Percentiles rank a stretch among this genome's conserved stretches.
Evolutionary conservation across 306 rosid species (phyloP).

Genomic region (Glycine tomentella): DNA sequence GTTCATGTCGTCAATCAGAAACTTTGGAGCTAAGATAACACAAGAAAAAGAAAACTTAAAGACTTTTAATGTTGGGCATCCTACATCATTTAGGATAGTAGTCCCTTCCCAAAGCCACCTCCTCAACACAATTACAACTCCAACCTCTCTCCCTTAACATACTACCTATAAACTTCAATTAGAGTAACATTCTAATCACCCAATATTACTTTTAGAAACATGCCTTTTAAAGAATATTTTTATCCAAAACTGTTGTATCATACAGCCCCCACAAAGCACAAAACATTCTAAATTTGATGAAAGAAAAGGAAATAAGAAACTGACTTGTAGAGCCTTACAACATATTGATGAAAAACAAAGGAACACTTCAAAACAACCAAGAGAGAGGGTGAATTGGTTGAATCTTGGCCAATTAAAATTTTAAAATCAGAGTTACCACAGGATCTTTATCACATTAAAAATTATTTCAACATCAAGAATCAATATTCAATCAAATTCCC

Average conservation of each 20-base stretch:
- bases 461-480: too few species aligned
- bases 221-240: constrained; percentile 1
- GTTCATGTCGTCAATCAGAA: constrained; percentile 62
- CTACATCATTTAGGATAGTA: constrained; percentile 15
- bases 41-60: not conserved
- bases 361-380: too few species aligned
- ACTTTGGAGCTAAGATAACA: constrained; percentile 3
- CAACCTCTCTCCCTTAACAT: too few species aligned
- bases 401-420: too few species aligned
- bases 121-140: constrained; percentile 11
- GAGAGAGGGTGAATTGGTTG: too few species aligned
- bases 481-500: too few species aligned
- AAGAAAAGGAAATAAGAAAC: constrained; percentile 34
- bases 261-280: not conserved
- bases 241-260: not conserved
- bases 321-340: constrained; percentile 22
- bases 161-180: not conserved
- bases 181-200: not conserved
- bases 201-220: constrained; percentile 17
- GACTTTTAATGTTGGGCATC: not conserved
- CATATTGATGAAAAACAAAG: too few species aligned
- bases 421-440: too few species aligned
- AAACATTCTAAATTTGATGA: constrained; percentile 5
- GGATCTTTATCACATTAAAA: too few species aligned
- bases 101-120: constrained; percentile 29